Evolutionary conservation across 2,329 filamentous ascomycete species (phyloP), one percentile per base, ranked within the genome.

Genomic region (Calonectria pseudoturangicola): DNA sequence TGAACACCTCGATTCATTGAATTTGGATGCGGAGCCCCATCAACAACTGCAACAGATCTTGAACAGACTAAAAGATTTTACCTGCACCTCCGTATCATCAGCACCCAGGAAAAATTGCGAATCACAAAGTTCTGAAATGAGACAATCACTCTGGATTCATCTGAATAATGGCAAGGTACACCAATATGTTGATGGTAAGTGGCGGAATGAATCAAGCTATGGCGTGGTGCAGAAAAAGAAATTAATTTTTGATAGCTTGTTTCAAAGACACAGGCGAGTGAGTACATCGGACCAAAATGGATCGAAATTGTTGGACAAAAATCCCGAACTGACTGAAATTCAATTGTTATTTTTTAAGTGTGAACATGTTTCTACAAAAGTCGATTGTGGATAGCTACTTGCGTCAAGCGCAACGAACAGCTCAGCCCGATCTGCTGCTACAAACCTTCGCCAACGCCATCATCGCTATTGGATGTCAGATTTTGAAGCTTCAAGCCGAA

Each of bases 361-460:
- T 60, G n/a, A 41, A 60, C 18, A 60, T 60, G 33, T 60, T 60
- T 4, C 21, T 60, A 2, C 21, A 8, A 16, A 60, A 36, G 15
- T 41, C 54, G 1, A 60, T 8, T 4, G 54, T 60, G 12, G 54
- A 41, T 25, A 41, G 25, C 13, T 60, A 60, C 6, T 41, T 60
- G 21, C 54, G 33, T 1, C 33, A 41, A 4, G 54, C 54, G 3
- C 54, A 60, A 18, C 33, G 27, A 27, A 36, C 54, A 25, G 12
- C 36, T 9, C 54, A 60, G n/a, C 54, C 36, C 0, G n/a, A 25
- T 16, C 36, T 33, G 16, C 2, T 41, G 2, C 21, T 43, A 8
- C 54, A 60, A 16, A 41, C 54, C 27, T 60, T 60, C 21, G 33
- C 54, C 12, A 60, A 60, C 28, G 54, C 33, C 33, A 60, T 60